Evolutionary conservation across 176 grass and related monocot species (phyloP), one percentile per base, ranked within the genome.

Genomic region (Oryza brachyantha): DNA sequence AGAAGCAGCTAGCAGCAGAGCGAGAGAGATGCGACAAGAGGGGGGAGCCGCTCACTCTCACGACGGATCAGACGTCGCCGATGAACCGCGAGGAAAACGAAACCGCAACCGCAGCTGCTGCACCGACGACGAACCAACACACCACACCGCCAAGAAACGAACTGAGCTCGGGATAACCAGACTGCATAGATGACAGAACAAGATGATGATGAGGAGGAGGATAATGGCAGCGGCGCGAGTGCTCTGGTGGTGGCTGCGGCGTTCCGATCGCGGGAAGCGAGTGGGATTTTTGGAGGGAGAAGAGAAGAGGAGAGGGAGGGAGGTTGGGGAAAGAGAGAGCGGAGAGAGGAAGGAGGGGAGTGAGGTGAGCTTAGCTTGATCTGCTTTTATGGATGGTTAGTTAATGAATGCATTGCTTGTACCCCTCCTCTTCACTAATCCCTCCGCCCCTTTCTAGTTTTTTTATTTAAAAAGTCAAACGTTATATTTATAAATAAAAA

Each of bases 241-340:
- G 42, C 35, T 36, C 35, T 36, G 31, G 31, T 32, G n/a, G n/a
- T n/a, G n/a, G n/a, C 3, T 13, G 3, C 14, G 42, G 42, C 10
- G 13, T 45, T 72, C 80, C 24, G 62, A 73, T 64, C 78, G 60
- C 67, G 35, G 63, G 59, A 35, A 1, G 37, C 29, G n/a, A 40
- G 74, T 52, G 46, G 10, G 40, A 64, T 29, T 62, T 84, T 63
- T 34, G 82, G 87, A 81, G 77, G 73, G 66, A 61, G 76, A 68
- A 3, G 65, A 1, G 3, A 2, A 16, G 55, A n/a, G 2, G 35
- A 36, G 35, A 36, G 35, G 6, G 35, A 6, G 16, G 36, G 19
- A 4, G 46, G 37, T 32, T 36, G 37, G 62, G 55, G 50, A 40
- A 69, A 80, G 65, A 41, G 32, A 35, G 4, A 38, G 29, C 22